These are phyloP conservation scores for Magnolia sinica DNA, from an alignment of 164 flowering plant species.

Conservation along the genomic window DNA sequence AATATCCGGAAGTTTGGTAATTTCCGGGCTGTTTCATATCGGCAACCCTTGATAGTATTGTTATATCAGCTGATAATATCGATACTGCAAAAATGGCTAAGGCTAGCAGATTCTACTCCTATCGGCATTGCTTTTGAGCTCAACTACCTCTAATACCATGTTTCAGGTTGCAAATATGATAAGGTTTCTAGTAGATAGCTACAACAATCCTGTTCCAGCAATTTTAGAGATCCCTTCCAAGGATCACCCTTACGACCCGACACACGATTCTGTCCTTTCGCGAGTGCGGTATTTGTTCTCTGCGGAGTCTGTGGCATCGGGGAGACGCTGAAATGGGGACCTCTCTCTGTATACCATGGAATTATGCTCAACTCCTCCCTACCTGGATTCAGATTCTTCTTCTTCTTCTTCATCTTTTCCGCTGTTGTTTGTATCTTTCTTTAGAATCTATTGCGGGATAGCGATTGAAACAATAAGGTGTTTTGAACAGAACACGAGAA, in stretches of 20 bases:
- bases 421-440: background rate
- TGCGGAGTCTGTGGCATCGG: constrained; percentile 84
- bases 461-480: background rate
- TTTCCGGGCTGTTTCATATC: too few species aligned
- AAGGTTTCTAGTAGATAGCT: constrained; percentile 88
- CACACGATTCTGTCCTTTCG: constrained; percentile 93
- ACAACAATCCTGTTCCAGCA: constrained; percentile 94
- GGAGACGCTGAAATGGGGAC: constrained; percentile 41
- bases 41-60: background rate
- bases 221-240: constrained; percentile 96
- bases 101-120: background rate
- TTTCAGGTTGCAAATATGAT: constrained; percentile 94
- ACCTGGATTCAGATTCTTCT: background rate
- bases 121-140: background rate
- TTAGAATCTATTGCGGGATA: too few species aligned
- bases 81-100: background rate
- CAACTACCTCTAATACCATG: background rate
- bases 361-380: background rate
- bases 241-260: constrained; percentile 95
- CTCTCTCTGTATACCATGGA: background rate
- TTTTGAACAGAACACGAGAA: background rate
- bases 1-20: too few species aligned
- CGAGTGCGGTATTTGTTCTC: constrained; percentile 88
- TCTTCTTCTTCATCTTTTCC: background rate
- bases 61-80: too few species aligned